Base-by-base conservation (phyloP, 257 asterid species). In the Fraxinus anomala region DNA sequence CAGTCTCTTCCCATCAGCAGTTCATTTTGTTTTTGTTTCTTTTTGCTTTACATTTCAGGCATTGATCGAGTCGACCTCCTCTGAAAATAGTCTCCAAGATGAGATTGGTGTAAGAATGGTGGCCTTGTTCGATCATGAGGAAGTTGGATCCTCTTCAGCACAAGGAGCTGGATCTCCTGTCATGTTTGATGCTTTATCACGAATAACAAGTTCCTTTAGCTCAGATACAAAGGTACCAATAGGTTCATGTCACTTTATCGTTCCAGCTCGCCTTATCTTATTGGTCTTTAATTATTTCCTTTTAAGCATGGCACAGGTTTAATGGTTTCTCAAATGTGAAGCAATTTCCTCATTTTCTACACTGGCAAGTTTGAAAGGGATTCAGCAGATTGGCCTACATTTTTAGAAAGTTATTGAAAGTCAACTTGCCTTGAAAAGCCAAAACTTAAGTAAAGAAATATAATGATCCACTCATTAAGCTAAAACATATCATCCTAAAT, bases 121-220 rank as follows among this genome's bases (percentile, higher is more conserved):
- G 36, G 93, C 99, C 19, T 84, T 93, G 85, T 93, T 92, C 82
- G 98, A 96, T 86, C 99, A 96, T 30, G 99, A 93, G 85, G 99
- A 96, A 85, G 91, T 96, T 82, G 98, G 99, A 65, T 96, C 99
- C 34, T 37, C 86, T 79, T 96, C 99, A 21, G 99, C 97, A 39
- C 99, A 96, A 87, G 99, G 99, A 84, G 99, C 97, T 34, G 98
- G 99, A 78, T 96, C 99, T 70, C 98, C 99, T 4, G 98, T 86
- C 63, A 84, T 86, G 89, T 80, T 86, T 77, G 98, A 96, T 85
- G 93, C 98, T 80, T 81, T 96, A 76, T 91, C 99, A 54, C 92
- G 98, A 79, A 89, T 93, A 76, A 93, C 98, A 23, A 76, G 72
- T 86, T 86, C 92, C 75, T 96, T 96, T 80, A 73, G 88, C 90